Evolutionary conservation across 1,284 basidiomycete species (phyloP).

Genomic region (Hypsizygus ulmarius): DNA sequence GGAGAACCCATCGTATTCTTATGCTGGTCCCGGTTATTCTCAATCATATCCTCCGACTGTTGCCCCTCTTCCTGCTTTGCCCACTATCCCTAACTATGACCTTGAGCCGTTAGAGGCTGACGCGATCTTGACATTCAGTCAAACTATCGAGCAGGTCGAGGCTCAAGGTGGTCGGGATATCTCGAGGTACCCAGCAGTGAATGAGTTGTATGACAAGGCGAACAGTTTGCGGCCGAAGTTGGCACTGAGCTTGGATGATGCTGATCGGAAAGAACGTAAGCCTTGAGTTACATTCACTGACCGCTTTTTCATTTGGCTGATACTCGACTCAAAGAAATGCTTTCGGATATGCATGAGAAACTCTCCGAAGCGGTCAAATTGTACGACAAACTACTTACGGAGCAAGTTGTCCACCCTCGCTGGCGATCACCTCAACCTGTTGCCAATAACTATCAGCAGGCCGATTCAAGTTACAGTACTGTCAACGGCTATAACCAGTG

Average conservation of each 20-base stretch:
- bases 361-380: slow-evolving; percentile 87
- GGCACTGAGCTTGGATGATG: slow-evolving; percentile 82
- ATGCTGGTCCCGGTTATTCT: slow-evolving; percentile 35
- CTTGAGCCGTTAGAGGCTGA: slow-evolving; percentile 78
- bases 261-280: slow-evolving; percentile 83
- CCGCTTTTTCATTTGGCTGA: slow-evolving; percentile 7
- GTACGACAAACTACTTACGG: slow-evolving; percentile 85
- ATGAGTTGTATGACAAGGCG: slow-evolving; percentile 84
- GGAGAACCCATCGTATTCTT: slow-evolving; percentile 34
- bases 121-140: slow-evolving; percentile 84
- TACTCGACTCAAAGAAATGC: slow-evolving; percentile 54
- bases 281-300: slow-evolving; percentile 20
- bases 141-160: slow-evolving; percentile 84
- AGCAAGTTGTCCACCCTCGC: slow-evolving; percentile 72
- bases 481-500: slow-evolving; percentile 30
- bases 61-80: slow-evolving; percentile 43
- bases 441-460: slow-evolving; percentile 30
- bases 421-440: slow-evolving; percentile 48
- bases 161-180: slow-evolving; percentile 77
- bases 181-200: slow-evolving; percentile 77
- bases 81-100: slow-evolving; percentile 70
- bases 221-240: slow-evolving; percentile 80
- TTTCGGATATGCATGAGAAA: slow-evolving; percentile 93
- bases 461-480: slow-evolving; percentile 27
- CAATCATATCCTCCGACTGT: slow-evolving; percentile 45